These are phyloP conservation scores for Salix dunnii DNA, from an alignment of 345 rosid species.

Conservation along the genomic window DNA sequence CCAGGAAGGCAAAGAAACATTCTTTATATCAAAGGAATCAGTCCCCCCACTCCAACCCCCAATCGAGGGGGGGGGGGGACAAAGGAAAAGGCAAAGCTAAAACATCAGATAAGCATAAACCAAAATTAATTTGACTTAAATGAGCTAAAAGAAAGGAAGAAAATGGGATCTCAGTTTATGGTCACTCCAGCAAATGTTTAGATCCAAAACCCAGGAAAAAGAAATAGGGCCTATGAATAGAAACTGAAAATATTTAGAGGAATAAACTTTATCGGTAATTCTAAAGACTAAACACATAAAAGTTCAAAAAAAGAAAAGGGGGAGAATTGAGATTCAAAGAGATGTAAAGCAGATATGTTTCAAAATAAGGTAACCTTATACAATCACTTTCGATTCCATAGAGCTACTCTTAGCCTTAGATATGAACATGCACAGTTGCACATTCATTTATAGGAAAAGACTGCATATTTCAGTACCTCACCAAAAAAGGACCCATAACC, in stretches of 20 bases:
- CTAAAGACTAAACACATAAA: conserved; percentile 11
- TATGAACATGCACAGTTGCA: not conserved
- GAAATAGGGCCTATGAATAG: not conserved
- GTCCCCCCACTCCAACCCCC: not conserved
- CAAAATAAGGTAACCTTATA: not conserved
- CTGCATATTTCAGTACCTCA: conserved; percentile 11
- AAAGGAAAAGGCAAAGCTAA: not conserved
- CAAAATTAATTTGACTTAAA: not conserved
- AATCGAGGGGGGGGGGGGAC: not conserved
- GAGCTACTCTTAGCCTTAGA: not conserved
- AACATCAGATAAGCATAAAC: not conserved
- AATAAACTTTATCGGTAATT: not conserved
- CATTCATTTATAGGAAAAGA: conserved; percentile 19
- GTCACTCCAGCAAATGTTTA: conserved; percentile 18
- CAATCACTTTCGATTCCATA: conserved; percentile 6
- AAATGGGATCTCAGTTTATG: conserved; percentile 12
- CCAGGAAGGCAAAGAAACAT: not conserved
- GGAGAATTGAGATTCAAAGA: conserved; percentile 18
- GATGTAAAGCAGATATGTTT: conserved; percentile 9
- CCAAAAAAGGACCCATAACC: conserved; percentile 7
- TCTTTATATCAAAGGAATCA: too few relatives aligned
- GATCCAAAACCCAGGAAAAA: conserved; percentile 35
- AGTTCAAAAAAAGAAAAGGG: not conserved
- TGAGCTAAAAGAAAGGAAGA: not conserved
- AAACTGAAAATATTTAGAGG: not conserved